Percentiles rank a stretch among this genome's conserved stretches.
These are phyloP conservation scores for Pistacia atlantica DNA, from an alignment of 345 rosid genomes.

Conservation along the genomic window DNA sequence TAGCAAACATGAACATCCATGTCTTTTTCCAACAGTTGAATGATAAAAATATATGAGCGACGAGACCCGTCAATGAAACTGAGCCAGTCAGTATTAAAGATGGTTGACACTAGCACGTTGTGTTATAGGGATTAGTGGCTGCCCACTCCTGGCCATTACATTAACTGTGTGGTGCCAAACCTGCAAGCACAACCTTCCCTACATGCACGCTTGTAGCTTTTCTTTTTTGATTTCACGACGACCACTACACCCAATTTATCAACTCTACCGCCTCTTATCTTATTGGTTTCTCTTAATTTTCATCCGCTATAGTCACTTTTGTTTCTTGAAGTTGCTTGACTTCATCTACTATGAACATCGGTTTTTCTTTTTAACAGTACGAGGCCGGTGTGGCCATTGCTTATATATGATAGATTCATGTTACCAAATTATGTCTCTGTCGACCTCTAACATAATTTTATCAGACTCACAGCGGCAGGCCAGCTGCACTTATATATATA, in stretches of 20 bases:
- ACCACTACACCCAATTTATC: background rate
- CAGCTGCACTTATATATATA: too few species aligned
- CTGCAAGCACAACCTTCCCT: slow-evolving; percentile 1
- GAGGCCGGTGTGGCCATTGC: background rate
- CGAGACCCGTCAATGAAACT: background rate
- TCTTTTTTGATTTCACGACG: background rate
- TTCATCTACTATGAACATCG: too few species aligned
- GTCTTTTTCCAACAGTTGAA: background rate
- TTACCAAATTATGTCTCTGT: too few species aligned
- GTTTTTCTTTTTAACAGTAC: background rate
- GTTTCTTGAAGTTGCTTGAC: background rate
- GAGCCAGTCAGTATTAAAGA: background rate
- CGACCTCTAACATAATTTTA: too few species aligned
- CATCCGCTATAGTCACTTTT: background rate
- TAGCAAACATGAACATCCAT: background rate
- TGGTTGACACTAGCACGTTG: background rate
- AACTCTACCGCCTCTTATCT: background rate
- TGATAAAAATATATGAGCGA: background rate
- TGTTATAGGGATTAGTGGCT: slow-evolving; percentile 5
- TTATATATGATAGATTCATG: too few species aligned
- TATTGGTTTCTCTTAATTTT: too few species aligned
- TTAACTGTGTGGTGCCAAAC: slow-evolving; percentile 15
- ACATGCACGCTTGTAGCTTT: background rate
- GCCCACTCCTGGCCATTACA: slow-evolving; percentile 10
- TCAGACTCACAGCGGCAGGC: too few species aligned